These are phyloP conservation scores for Naganishia liquefaciens DNA, from an alignment of 1,284 basidiomycete species.

Conservation along the genomic window DNA sequence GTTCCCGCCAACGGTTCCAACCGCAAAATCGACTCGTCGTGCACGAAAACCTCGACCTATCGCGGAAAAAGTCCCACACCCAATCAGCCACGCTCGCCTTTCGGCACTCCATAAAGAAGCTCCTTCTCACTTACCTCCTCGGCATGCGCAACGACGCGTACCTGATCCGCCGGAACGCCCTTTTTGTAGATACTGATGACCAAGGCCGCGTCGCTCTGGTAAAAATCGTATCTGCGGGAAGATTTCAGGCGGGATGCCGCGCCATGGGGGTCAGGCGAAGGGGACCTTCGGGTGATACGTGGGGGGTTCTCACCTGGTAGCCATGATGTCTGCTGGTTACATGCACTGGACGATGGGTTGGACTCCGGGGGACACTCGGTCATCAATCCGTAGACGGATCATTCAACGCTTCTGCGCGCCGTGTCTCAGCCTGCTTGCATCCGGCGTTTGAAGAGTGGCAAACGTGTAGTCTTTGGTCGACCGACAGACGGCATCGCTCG, in stretches of 20 bases:
- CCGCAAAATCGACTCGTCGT: constrained; percentile 9
- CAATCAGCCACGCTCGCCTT: neutral
- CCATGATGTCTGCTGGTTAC: neutral
- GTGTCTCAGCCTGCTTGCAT: no score
- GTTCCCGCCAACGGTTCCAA: constrained; percentile 14
- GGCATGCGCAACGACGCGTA: constrained; percentile 3
- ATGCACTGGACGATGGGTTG: no score
- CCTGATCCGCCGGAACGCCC: constrained; percentile 8
- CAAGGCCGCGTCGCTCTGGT: constrained; percentile 29
- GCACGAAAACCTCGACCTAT: constrained; percentile 14
- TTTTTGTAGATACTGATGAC: constrained; percentile 34
- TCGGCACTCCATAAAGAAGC: no score
- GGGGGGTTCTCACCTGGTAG: neutral
- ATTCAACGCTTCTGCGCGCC: no score
- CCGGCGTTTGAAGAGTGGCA: no score
- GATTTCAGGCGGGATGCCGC: neutral
- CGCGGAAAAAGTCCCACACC: neutral
- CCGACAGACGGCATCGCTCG: no score
- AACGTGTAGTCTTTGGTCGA: no score
- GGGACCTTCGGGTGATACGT: no score
- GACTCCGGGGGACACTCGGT: no score
- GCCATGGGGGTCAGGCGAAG: no score
- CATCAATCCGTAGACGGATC: no score
- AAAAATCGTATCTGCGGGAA: constrained; percentile 33
- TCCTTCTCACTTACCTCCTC: constrained; percentile 3